These are phyloP conservation scores for Heritiera fomes DNA, from an alignment of 345 rosid species.

Conservation along the genomic window DNA sequence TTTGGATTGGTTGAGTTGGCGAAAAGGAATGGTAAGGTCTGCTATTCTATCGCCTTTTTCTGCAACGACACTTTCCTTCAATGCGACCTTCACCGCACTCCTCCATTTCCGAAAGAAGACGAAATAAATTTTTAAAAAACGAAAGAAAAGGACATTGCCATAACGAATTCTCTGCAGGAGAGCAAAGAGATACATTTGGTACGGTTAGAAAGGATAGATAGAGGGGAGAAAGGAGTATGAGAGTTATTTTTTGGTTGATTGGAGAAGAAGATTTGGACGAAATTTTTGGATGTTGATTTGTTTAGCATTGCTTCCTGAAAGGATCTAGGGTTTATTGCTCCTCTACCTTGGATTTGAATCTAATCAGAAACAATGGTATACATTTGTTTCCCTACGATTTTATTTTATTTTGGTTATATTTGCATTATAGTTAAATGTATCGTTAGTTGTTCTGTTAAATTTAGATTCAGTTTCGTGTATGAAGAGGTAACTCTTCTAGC, in stretches of 20 bases:
- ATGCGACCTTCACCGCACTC: conserved; percentile 6
- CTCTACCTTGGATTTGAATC: conserved; percentile 4
- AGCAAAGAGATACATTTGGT: background rate
- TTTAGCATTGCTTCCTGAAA: conserved; percentile 13
- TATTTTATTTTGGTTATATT: background rate
- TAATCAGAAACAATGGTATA: conserved; percentile 38
- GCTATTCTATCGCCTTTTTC: conserved; percentile 11
- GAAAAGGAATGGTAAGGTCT: conserved; percentile 7
- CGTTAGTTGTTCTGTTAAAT: background rate
- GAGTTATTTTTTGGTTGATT: background rate
- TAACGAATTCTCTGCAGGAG: background rate
- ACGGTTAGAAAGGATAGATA: background rate
- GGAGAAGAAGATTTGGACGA: conserved; percentile 19
- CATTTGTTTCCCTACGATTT: background rate
- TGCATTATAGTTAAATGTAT: background rate
- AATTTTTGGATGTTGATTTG: conserved; percentile 11
- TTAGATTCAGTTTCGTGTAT: background rate
- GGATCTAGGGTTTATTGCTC: conserved; percentile 32
- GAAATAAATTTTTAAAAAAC: background rate
- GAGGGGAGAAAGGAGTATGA: background rate
- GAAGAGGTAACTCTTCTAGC: background rate
- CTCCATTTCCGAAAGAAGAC: conserved; percentile 14
- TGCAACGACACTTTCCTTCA: conserved; percentile 1
- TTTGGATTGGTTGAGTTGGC: background rate
- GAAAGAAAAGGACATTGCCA: background rate